Conservation (phyloP, 257 asterid species). For the Przewalskia tangutica region DNA sequence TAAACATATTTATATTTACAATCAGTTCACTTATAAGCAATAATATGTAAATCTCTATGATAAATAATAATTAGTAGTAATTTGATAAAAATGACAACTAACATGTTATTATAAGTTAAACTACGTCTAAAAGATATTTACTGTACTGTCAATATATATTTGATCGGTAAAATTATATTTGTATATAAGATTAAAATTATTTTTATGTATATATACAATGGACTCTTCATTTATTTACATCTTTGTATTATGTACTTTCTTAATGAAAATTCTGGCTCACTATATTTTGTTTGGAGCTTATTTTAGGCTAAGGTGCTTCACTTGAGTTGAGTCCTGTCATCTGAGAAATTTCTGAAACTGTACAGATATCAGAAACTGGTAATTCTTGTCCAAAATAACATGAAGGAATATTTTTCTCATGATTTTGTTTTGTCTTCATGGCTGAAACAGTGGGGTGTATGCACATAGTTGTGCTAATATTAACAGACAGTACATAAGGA, state of each 20-base stretch:
- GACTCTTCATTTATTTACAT: neutral
- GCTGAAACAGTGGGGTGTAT: conserved; percentile 5
- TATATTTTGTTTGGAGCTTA: neutral
- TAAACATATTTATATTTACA: neutral
- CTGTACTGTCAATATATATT: neutral
- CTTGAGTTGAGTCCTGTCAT: neutral
- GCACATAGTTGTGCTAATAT: conserved; percentile 5
- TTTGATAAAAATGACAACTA: neutral
- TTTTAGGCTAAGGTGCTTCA: neutral
- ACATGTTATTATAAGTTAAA: neutral
- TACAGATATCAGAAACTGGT: neutral
- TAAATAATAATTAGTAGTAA: neutral
- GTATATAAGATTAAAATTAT: neutral
- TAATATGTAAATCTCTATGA: neutral
- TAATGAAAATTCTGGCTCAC: neutral
- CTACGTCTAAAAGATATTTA: neutral
- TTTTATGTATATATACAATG: neutral
- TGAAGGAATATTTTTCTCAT: neutral
- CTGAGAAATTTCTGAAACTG: neutral
- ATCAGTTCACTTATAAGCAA: too few relatives aligned
- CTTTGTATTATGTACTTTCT: neutral
- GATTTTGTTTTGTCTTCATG: neutral
- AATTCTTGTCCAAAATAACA: neutral
- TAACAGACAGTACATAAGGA: conserved; percentile 9
- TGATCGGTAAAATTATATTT: neutral